phyloP scores from a whole-genome alignment of 345 rosid genomes.

The Pugionium dolabratum region DNA sequence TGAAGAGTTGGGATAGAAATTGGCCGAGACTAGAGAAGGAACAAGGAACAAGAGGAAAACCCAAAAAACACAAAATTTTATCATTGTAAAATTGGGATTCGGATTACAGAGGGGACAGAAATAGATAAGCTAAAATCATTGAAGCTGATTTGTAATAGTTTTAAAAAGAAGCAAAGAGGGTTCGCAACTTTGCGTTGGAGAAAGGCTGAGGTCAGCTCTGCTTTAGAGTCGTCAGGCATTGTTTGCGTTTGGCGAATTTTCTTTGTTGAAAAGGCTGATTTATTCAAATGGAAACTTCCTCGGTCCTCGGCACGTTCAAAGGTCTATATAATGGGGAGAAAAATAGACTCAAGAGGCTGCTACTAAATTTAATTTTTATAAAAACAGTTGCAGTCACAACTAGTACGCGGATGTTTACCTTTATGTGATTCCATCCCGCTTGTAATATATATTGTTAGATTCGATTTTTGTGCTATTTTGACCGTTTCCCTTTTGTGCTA shows the following conservation, averaged over 20 bases:
- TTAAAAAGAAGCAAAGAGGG: background rate
- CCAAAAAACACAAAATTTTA: constrained; percentile 25
- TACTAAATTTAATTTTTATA: background rate
- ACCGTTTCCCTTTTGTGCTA: too few relatives aligned
- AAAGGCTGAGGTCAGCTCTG: background rate
- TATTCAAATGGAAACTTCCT: constrained; percentile 36
- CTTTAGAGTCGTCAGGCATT: constrained; percentile 10
- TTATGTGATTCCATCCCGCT: too few relatives aligned
- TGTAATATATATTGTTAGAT: too few relatives aligned
- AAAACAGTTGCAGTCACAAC: too few relatives aligned
- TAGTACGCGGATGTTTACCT: too few relatives aligned
- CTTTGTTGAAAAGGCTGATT: constrained; percentile 2
- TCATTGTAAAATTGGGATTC: constrained; percentile 28
- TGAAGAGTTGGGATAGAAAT: constrained; percentile 33
- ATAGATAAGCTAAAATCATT: constrained; percentile 16
- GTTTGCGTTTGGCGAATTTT: constrained; percentile 23
- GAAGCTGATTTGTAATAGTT: constrained; percentile 16
- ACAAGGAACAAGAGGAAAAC: constrained; percentile 19
- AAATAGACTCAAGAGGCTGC: constrained; percentile 3
- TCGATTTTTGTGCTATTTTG: too few relatives aligned
- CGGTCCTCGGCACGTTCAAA: constrained; percentile 22
- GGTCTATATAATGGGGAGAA: background rate
- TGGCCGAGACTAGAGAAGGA: constrained; percentile 32
- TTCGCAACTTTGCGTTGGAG: background rate
- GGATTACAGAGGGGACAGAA: constrained; percentile 38